Evolutionary conservation across 2,329 filamentous ascomycete genomes (phyloP).

Genomic region (Fusarium nurragi): DNA sequence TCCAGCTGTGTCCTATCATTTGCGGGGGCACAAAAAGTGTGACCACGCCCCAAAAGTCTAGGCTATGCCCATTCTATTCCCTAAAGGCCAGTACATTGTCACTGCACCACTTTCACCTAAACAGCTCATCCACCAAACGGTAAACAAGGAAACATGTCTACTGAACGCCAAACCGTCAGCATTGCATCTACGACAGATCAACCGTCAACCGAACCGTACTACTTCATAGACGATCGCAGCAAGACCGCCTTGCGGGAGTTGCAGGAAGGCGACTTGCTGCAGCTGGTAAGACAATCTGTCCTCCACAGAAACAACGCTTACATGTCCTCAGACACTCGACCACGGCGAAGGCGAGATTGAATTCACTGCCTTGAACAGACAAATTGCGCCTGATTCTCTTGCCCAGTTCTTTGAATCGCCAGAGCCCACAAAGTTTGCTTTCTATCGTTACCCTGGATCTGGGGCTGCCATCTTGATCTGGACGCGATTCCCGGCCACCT

Average conservation of each 20-base stretch:
- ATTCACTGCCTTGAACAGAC: neutral
- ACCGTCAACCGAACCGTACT: neutral
- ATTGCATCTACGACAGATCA: neutral
- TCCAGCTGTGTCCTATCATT: neutral
- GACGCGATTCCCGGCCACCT: slow-evolving; percentile 1
- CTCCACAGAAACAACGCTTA: neutral
- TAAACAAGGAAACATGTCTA: neutral
- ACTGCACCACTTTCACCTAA: too few species aligned
- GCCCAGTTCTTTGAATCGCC: neutral
- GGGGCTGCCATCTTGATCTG: slow-evolving; percentile 19
- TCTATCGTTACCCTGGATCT: slow-evolving; percentile 8
- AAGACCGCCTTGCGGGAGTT: neutral
- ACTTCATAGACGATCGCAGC: neutral
- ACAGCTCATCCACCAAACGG: neutral
- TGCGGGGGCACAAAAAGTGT: neutral
- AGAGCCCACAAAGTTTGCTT: neutral
- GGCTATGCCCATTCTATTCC: neutral
- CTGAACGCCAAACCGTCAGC: neutral
- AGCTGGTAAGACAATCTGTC: neutral
- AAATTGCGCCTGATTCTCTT: neutral
- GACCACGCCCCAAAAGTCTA: neutral
- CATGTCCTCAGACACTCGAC: neutral
- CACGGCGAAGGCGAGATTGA: neutral
- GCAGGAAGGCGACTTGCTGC: slow-evolving; percentile 14
- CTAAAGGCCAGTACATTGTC: too few species aligned